phyloP scores from a whole-genome alignment of 352 stramenopile species.

The Phytophthora meadii region DNA sequence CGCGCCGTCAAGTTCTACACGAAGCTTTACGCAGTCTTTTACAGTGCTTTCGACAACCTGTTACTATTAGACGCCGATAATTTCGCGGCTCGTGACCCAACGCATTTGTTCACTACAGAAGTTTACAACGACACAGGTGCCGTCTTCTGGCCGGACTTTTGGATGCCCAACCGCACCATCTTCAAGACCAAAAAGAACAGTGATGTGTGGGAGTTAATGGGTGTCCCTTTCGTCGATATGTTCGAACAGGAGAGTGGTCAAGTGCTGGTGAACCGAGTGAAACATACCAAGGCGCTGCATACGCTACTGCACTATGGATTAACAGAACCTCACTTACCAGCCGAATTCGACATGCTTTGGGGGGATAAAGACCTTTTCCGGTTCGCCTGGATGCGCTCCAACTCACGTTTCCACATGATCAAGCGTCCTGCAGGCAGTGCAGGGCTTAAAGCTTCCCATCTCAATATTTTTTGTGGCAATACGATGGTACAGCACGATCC shows the following conservation, averaged over 20 bases:
- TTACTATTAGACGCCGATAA: slow-evolving; percentile 81
- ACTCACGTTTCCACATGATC: slow-evolving; percentile 79
- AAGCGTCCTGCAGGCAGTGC: slow-evolving; percentile 51
- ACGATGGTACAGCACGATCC: slow-evolving; percentile 78
- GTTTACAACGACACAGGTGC: slow-evolving; percentile 61
- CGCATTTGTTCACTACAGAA: slow-evolving; percentile 56
- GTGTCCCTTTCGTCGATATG: slow-evolving; percentile 65
- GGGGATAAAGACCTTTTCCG: slow-evolving; percentile 87
- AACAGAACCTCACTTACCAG: slow-evolving; percentile 43
- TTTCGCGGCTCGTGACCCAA: slow-evolving; percentile 69
- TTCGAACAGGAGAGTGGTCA: slow-evolving; percentile 87
- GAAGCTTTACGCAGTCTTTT: slow-evolving; percentile 78
- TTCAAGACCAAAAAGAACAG: slow-evolving; percentile 74
- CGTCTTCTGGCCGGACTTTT: slow-evolving; percentile 88
- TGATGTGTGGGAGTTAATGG: slow-evolving; percentile 73
- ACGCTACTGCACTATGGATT: slow-evolving; percentile 68
- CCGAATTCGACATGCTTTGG: slow-evolving; percentile 67
- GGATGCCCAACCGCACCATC: slow-evolving; percentile 68
- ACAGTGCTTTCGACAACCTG: slow-evolving; percentile 76
- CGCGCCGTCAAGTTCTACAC: slow-evolving; percentile 65
- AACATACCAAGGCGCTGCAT: slow-evolving; percentile 53
- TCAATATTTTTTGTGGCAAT: slow-evolving; percentile 70
- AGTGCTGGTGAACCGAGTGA: slow-evolving; percentile 64
- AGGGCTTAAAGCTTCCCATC: slow-evolving; percentile 41
- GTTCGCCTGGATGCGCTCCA: slow-evolving; percentile 77